Evolutionary conservation across 345 rosid species (phyloP).

Genomic region (Lepidium didymum): DNA sequence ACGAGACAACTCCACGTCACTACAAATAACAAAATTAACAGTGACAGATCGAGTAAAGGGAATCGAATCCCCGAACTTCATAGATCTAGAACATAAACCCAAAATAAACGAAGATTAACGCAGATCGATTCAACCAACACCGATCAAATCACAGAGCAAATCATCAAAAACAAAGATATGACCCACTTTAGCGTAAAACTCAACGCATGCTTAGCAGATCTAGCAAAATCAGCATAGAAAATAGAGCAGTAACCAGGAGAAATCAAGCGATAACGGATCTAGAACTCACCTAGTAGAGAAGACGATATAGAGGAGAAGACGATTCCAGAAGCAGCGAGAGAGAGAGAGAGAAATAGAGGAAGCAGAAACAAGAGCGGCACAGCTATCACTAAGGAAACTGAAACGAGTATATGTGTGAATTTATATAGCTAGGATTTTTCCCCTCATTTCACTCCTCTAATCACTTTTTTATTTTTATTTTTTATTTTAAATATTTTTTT

Average conservation of each 20-base stretch:
- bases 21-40: neutral
- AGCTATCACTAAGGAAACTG: constrained; percentile 7
- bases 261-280: constrained; percentile 6
- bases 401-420: constrained; percentile 13
- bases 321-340: constrained; percentile 21
- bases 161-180: neutral
- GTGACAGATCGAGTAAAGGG: neutral
- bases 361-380: constrained; percentile 23
- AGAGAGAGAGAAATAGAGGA: neutral
- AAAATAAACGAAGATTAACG: neutral
- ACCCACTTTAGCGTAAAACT: neutral
- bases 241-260: neutral
- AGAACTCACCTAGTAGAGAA: constrained; percentile 12
- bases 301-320: constrained; percentile 1
- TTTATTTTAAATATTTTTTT: neutral
- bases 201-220: constrained; percentile 21
- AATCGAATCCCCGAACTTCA: neutral
- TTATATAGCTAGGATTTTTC: constrained; percentile 23
- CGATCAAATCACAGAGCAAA: neutral
- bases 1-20: neutral
- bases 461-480: neutral
- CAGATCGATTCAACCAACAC: constrained; percentile 9
- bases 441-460: constrained; percentile 3
- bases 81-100: constrained; percentile 16
- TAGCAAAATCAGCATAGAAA: neutral